Conservation (phyloP, 139 green algal species). For the Zygnema cylindricum region DNA sequence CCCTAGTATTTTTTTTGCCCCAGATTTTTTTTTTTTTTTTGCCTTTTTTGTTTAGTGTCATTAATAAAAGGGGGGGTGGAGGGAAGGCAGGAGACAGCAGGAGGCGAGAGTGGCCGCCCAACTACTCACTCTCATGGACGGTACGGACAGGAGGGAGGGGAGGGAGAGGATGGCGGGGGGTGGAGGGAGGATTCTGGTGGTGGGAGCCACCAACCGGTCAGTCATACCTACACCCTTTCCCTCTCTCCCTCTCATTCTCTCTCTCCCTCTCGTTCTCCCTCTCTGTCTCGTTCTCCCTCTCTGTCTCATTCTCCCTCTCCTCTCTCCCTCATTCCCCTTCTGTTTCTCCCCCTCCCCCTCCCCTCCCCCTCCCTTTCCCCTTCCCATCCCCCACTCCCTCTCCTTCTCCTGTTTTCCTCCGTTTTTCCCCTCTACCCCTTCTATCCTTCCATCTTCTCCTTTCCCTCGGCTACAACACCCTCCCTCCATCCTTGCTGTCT, state of each 20-base stretch:
- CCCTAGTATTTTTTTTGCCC: not conserved
- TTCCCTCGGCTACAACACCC: not conserved
- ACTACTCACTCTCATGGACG: constrained; percentile 93
- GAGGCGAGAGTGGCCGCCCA: constrained; percentile 89
- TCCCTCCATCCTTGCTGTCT: not conserved
- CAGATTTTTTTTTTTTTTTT: not conserved
- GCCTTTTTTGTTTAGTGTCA: not conserved
- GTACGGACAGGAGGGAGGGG: not conserved
- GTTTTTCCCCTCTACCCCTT: too few species aligned
- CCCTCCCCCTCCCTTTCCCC: too few species aligned
- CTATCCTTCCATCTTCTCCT: not conserved
- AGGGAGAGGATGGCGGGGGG: not conserved
- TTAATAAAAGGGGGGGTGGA: too few species aligned
- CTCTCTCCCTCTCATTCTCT: too few species aligned
- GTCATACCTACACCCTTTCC: too few species aligned
- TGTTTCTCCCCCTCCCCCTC: too few species aligned
- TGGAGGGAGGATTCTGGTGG: constrained; percentile 62
- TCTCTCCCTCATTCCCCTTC: too few species aligned
- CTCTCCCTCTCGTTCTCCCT: too few species aligned
- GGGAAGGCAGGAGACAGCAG: constrained; percentile 62
- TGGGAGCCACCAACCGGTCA: constrained; percentile 84
- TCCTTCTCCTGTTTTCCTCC: too few species aligned
- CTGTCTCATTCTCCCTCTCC: too few species aligned
- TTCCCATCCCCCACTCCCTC: too few species aligned
- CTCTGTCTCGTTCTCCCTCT: too few species aligned